Base-by-base conservation (phyloP, 164 flowering plant species). In the Stephania japonica region DNA sequence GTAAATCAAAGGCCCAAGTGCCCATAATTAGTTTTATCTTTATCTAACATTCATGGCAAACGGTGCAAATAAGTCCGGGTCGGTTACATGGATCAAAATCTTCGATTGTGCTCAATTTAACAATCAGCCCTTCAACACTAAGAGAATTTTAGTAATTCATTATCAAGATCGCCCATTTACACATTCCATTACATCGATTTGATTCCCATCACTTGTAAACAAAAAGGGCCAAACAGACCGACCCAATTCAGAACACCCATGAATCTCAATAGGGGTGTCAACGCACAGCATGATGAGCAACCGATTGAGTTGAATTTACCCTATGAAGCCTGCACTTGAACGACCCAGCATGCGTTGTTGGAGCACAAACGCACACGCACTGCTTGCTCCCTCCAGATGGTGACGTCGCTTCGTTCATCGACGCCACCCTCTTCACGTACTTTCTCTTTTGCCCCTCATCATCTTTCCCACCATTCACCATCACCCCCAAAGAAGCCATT, bases 291-390 rank as follows among this genome's bases (percentile, higher is more conserved):
- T 12, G 42, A 25, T 66, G 68, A 26, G 42, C 24, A 66, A 23
- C 68, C 38, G 68, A 16, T 66, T 66, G 68, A 66, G 42, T 66
- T 66, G 68, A 66, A 66, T 32, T 66, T 32, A 66, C 68, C 68
- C 68, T 66, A 42, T 66, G 68, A 66, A 66, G 68, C 68, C 68
- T 66, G 68, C 68, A 66, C 32, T 66, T 66, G 68, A 66, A 66
- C 21, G 68, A 66, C 32, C 68, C 68, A 13, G 68, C 68, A 66
- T 66, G 68, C 4, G 68, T 66, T 16, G 68, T 66, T 14, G 68
- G 68, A 26, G 68, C 38, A 66, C 68, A 66, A n/a, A 66, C 68
- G 21, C 68, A 66, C 7, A 66, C 68, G 32, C 42, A 66, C 0
- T 42, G 13, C 68, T 66, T 66, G 11, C 11, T 26, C 5, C 42